These are phyloP conservation scores for Populus deltoides DNA, from an alignment of 345 rosid species.

Conservation along the genomic window DNA sequence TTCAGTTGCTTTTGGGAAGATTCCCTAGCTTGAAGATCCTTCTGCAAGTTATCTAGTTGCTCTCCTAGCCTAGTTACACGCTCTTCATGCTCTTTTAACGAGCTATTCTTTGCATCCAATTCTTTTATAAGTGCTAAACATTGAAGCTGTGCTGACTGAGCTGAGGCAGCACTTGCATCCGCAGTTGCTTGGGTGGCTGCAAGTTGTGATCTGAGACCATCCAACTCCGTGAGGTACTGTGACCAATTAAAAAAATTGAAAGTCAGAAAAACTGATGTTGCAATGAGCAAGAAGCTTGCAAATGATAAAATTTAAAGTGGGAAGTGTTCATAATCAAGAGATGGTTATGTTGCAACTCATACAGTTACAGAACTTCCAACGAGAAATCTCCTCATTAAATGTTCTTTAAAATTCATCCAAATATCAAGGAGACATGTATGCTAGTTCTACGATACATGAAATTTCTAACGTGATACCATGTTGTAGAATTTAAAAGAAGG, in stretches of 20 bases:
- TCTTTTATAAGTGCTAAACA: slow-evolving; percentile 56
- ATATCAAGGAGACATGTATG: not conserved
- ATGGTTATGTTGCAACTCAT: not conserved
- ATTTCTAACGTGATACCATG: not conserved
- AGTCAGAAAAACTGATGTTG: slow-evolving; percentile 14
- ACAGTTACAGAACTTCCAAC: not conserved
- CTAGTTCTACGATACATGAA: not conserved
- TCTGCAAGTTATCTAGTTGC: slow-evolving; percentile 56
- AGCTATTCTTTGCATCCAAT: slow-evolving; percentile 53
- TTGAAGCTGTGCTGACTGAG: slow-evolving; percentile 73
- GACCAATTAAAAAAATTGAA: slow-evolving; percentile 1
- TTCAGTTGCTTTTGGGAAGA: slow-evolving; percentile 70
- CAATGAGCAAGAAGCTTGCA: not conserved
- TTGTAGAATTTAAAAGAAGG: not conserved
- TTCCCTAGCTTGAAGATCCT: slow-evolving; percentile 74
- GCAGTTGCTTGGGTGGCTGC: slow-evolving; percentile 65
- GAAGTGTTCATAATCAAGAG: not conserved
- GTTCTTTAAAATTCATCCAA: not conserved
- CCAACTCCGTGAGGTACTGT: slow-evolving; percentile 66
- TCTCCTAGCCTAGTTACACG: slow-evolving; percentile 60
- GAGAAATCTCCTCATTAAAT: not conserved
- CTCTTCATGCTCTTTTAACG: slow-evolving; percentile 65
- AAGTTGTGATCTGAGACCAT: slow-evolving; percentile 62
- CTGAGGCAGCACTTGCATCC: slow-evolving; percentile 71
- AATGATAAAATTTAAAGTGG: not conserved